A percentile compares a stretch with the other conserved stretches of the same genome.
Evolutionary conservation across 164 flowering plant genomes (phyloP).

Genomic region (Vitis vinifera): DNA sequence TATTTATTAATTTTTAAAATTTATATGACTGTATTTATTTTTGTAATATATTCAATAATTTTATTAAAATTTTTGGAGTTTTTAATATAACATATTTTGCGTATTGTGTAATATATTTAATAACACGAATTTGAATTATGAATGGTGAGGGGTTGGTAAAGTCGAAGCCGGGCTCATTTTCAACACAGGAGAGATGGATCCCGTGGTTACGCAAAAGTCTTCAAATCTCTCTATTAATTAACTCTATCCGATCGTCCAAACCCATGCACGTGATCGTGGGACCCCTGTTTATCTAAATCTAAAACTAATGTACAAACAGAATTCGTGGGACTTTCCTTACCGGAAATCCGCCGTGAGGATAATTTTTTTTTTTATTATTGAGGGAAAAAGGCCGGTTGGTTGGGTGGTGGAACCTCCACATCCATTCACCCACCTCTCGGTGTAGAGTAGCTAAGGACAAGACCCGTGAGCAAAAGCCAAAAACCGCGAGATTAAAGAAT

Average conservation of each 20-base stretch:
- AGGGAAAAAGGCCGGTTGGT: neutral
- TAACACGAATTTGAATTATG: too few species aligned
- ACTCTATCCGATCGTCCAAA: neutral
- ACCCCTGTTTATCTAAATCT: neutral
- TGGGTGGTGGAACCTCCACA: slow-evolving; percentile 2
- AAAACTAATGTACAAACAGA: neutral
- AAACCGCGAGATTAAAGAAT: neutral
- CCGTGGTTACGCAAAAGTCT: too few species aligned
- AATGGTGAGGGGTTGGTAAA: too few species aligned
- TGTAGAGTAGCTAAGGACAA: neutral
- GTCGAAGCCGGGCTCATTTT: too few species aligned
- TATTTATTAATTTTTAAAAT: too few species aligned
- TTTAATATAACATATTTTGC: too few species aligned
- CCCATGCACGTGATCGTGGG: neutral
- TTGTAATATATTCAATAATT: too few species aligned
- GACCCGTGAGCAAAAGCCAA: neutral
- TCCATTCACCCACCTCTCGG: neutral
- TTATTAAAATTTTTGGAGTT: too few species aligned
- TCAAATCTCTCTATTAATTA: too few species aligned
- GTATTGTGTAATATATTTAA: too few species aligned
- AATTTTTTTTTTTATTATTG: neutral
- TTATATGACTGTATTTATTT: too few species aligned
- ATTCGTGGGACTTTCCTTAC: neutral
- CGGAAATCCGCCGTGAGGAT: neutral
- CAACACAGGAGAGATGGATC: too few species aligned